Base-by-base conservation (phyloP, 257 asterid genomes). In the Paulownia fortunei region DNA sequence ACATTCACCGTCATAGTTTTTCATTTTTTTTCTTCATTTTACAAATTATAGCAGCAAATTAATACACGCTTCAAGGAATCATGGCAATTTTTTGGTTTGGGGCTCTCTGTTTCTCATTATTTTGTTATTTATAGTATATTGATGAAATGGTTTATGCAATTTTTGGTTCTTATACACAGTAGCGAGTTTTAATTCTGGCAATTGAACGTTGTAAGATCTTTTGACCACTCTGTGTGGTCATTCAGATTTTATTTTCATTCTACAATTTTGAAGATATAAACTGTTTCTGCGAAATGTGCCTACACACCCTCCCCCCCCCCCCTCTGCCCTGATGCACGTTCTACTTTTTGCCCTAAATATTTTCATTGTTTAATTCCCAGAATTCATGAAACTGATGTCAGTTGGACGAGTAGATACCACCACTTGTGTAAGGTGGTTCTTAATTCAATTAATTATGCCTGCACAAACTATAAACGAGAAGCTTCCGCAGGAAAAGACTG, bases 1-100 rank as follows among this genome's bases (percentile, higher is more conserved):
- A 26, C 63, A 69, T 86, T 84, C 77, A 80, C 67, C 77, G 83
- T 73, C 75, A 79, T 74, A 81, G 82, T 69, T 81, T 54, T 59
- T 36, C 16, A 15, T 7, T 63, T 15, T 41, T 62, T 12, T 27
- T 10, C 72, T n/a, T 73, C 56, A 77, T 42, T 81, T 41, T 61
- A 26, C 68, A 56, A 74, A 74, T 49, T 58, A 73, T 46, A 49
- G 47, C 49, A 74, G 77, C 54, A 51, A 32, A 47, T 74, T 65
- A 30, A 54, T 67, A 79, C 76, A 68, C 63, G 30, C 49, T 66
- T 62, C 72, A 55, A 27, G 69, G 19, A 74, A 67, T 68, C 51
- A 41, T 65, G 30, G 55, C 79, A 76, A 36, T 70, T 76, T 82
- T 56, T 72, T 74, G 47, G 49, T 47, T 41, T 24, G 56, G 63